Conservation (phyloP, 306 rosid species). For the Begonia fuchsioides region DNA sequence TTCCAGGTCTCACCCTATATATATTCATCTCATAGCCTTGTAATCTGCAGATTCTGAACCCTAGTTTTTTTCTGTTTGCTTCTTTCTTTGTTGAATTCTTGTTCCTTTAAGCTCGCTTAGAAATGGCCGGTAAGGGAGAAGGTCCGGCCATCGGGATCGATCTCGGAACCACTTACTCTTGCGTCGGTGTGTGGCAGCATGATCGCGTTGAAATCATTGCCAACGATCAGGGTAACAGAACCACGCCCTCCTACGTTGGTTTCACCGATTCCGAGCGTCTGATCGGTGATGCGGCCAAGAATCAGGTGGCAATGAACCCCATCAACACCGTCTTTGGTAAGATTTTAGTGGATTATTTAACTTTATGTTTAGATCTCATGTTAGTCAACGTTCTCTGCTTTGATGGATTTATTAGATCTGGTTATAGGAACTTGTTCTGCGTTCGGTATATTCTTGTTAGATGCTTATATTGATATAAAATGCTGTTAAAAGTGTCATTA, state of each 20-base stretch:
- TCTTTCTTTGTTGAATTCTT: background rate
- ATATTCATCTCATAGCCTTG: too few relatives aligned
- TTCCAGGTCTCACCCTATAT: background rate
- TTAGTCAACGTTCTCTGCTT: too few relatives aligned
- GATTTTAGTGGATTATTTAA: conserved; percentile 11
- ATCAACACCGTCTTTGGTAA: conserved; percentile 48
- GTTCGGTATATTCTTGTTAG: too few relatives aligned
- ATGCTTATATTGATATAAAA: too few relatives aligned
- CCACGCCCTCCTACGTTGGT: conserved; percentile 49
- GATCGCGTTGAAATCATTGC: conserved; percentile 65
- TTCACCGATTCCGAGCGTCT: conserved; percentile 48
- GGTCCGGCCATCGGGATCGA: too few relatives aligned
- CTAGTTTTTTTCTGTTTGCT: background rate
- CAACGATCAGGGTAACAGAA: conserved; percentile 63
- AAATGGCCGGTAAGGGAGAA: too few relatives aligned
- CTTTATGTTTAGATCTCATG: background rate
- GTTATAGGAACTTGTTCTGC: too few relatives aligned
- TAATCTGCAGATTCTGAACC: too few relatives aligned
- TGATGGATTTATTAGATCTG: too few relatives aligned
- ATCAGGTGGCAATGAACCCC: conserved; percentile 56
- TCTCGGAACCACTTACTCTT: too few relatives aligned
- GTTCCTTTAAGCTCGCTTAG: background rate
- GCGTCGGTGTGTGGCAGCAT: conserved; percentile 59
- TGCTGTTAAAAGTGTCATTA: too few relatives aligned
- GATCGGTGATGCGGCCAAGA: too few relatives aligned